These are phyloP conservation scores for Aspergillus sp. DNA, from an alignment of 2,329 filamentous ascomycete genomes.

Conservation along the genomic window DNA sequence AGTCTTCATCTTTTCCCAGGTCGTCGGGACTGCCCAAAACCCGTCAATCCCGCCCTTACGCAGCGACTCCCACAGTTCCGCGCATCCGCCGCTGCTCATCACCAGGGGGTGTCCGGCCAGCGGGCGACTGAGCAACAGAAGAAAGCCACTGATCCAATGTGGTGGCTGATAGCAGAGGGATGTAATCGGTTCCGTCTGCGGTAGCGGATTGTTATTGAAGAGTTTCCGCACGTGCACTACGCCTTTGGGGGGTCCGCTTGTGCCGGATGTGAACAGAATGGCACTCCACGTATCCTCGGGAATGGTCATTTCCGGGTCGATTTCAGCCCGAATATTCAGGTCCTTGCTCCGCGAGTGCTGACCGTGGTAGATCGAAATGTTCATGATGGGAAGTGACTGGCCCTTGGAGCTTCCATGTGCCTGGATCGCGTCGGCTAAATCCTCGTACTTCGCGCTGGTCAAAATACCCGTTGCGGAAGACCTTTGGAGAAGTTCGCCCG, in stretches of 20 bases:
- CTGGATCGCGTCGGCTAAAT: neutral
- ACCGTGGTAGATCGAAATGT: neutral
- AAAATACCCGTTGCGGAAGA: neutral
- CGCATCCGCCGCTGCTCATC: neutral
- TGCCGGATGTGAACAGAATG: conserved; percentile 8
- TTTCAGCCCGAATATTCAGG: neutral
- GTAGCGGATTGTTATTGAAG: neutral
- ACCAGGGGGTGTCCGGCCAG: neutral
- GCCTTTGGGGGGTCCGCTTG: conserved; percentile 8
- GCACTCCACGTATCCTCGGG: neutral
- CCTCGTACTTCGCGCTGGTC: neutral
- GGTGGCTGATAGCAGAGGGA: neutral
- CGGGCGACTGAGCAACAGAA: neutral
- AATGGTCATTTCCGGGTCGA: neutral
- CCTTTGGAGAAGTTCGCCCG: neutral
- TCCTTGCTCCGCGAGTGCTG: neutral
- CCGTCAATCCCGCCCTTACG: neutral
- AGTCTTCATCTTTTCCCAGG: neutral
- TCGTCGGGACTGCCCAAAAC: neutral
- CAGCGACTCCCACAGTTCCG: neutral
- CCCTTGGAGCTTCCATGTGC: neutral
- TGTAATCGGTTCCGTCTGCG: neutral
- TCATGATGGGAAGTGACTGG: neutral
- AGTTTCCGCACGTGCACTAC: neutral
- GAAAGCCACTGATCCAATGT: neutral